Evolutionary conservation across 2,329 filamentous ascomycete species (phyloP).

Genomic region (Exophiala aquamarina): DNA sequence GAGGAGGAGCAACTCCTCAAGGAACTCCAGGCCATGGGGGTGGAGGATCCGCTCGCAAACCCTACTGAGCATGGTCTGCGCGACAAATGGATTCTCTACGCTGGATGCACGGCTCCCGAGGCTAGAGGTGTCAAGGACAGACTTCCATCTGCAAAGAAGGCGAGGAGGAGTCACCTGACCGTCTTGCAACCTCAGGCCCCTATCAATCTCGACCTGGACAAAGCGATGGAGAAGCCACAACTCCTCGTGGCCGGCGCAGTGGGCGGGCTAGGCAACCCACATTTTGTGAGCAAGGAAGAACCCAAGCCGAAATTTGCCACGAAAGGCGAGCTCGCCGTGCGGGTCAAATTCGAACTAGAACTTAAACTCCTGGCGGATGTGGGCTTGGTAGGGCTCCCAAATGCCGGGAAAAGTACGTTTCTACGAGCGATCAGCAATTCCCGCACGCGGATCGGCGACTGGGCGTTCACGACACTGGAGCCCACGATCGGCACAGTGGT

Average conservation of each 20-base stretch:
- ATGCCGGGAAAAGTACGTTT: slow-evolving; percentile 93
- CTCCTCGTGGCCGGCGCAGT: slow-evolving; percentile 84
- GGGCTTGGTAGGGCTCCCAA: slow-evolving; percentile 89
- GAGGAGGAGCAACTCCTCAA: slow-evolving; percentile 57
- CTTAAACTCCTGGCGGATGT: slow-evolving; percentile 94
- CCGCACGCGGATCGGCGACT: slow-evolving; percentile 83
- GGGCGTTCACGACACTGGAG: slow-evolving; percentile 94
- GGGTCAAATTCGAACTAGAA: slow-evolving; percentile 79
- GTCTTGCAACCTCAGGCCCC: slow-evolving; percentile 71
- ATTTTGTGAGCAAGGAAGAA: slow-evolving; percentile 77
- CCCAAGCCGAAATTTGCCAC: slow-evolving; percentile 84
- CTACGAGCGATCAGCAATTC: slow-evolving; percentile 85
- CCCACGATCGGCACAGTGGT: slow-evolving; percentile 96
- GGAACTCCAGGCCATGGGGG: slow-evolving; percentile 32
- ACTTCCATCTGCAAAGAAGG: slow-evolving; percentile 42
- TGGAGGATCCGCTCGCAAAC: slow-evolving; percentile 43
- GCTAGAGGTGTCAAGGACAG: slow-evolving; percentile 14
- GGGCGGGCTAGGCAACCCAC: slow-evolving; percentile 88
- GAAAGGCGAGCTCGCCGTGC: slow-evolving; percentile 76
- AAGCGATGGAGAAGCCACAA: slow-evolving; percentile 78
- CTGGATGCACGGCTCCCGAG: slow-evolving; percentile 55
- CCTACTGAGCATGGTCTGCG: slow-evolving; percentile 30
- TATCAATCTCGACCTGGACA: slow-evolving; percentile 70
- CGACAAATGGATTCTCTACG: slow-evolving; percentile 84
- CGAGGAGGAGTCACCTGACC: slow-evolving; percentile 57